Evolutionary conservation across 2,329 filamentous ascomycete genomes (phyloP).

Genomic region (Apiospora aurea): DNA sequence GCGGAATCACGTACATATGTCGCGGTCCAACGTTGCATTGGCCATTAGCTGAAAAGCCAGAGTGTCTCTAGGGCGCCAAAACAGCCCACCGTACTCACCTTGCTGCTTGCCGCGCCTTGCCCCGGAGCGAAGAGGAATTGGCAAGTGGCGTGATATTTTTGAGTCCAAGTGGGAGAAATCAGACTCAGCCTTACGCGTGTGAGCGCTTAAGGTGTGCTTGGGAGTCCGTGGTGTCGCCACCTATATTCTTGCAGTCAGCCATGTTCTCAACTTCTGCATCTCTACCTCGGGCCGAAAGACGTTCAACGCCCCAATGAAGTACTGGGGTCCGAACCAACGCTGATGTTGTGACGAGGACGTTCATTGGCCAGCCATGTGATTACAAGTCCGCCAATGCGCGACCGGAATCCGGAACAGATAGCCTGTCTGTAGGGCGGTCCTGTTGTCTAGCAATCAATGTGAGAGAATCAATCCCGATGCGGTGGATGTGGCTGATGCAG

Average conservation of each 20-base stretch:
- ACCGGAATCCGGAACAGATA: background rate
- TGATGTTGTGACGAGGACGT: background rate
- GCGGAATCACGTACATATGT: background rate
- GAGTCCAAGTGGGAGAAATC: background rate
- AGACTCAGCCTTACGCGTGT: background rate
- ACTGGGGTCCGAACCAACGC: background rate
- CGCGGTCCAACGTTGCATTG: background rate
- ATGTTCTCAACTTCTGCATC: background rate
- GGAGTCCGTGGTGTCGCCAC: background rate
- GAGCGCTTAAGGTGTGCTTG: background rate
- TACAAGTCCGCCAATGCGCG: background rate
- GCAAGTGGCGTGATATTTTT: background rate
- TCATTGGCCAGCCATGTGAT: conserved; percentile 1
- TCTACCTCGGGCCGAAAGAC: conserved; percentile 3
- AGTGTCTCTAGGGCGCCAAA: background rate
- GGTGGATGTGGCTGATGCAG: conserved; percentile 10
- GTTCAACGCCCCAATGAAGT: background rate
- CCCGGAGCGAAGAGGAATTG: background rate
- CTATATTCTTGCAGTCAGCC: background rate
- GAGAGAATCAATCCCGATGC: background rate
- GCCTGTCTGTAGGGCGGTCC: background rate
- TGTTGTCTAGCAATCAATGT: background rate
- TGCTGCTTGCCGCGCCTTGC: background rate
- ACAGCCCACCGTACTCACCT: background rate
- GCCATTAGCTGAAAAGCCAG: background rate